Evolutionary conservation across 768 basidiomycete species (phyloP), one percentile per base, ranked within the genome.

Genomic region (Lentinula aciculospora): DNA sequence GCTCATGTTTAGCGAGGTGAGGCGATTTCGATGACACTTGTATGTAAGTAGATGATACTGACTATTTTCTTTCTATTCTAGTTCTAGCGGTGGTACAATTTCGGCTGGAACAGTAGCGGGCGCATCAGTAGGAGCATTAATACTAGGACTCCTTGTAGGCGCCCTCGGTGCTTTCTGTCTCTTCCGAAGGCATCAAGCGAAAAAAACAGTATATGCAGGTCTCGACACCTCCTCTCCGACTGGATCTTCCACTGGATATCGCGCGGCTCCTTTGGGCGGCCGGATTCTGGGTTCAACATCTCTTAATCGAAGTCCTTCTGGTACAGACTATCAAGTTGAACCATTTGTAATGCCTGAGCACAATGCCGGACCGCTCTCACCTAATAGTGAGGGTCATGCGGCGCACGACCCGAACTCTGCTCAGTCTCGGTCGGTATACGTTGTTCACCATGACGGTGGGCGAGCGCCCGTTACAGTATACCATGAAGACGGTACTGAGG

Each of bases 381-480:
- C 49, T 32, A 23, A n/a, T 7, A 31, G 37, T 29, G 53, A 54
- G 6, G 25, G 37, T 15, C 49, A 29, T n/a, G 32, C 23, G 19
- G 19, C 21, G 46, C 28, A 37, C 17, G 57, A 51, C 25, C 42
- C 53, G 8, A 36, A 5, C 3, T 21, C 45, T 17, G 46, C 27
- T 37, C 45, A 45, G 27, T 54, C 53, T 28, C 51, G 62, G 39
- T 72, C 72, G 65, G 76, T 83, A 8, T 84, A 84, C 60, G 81
- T 84, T 39, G 76, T 86, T 31, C 84, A 84, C 61, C 83, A 84
- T 62, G 83, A 85, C 62, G 76, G 74, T n/a, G 80, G 82, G 10
- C 66, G 75, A 15, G 68, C 82, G 17, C 84, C 84, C 0, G 80
- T 86, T 39, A 81, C 82, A 2, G 80, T 83, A 19, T 83, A 79